These are phyloP conservation scores for Fusarium chuoi DNA, from an alignment of 2,329 filamentous ascomycete genomes.

Conservation along the genomic window DNA sequence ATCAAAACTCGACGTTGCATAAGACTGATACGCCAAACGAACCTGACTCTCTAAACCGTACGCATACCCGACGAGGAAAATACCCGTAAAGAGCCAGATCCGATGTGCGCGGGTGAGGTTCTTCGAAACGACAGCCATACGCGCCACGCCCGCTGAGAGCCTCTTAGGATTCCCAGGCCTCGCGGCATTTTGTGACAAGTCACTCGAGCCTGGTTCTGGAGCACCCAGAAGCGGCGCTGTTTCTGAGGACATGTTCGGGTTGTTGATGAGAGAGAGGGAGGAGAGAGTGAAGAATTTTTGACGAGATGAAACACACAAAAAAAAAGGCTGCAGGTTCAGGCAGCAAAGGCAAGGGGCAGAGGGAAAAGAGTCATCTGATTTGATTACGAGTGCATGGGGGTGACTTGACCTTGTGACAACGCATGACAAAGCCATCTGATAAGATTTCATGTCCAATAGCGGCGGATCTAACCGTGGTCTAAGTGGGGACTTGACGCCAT, in stretches of 20 bases:
- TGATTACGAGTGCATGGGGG: neutral
- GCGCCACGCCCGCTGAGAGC: conserved; percentile 57
- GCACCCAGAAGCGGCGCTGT: conserved; percentile 25
- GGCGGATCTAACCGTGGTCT: conserved; percentile 38
- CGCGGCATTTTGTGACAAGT: neutral
- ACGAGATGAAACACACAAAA: neutral
- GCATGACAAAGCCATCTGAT: conserved; percentile 38
- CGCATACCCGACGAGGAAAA: conserved; percentile 69
- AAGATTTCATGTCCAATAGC: conserved; percentile 40
- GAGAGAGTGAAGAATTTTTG: neutral
- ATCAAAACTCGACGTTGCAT: conserved; percentile 62
- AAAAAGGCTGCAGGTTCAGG: neutral
- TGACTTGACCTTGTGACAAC: conserved; percentile 29
- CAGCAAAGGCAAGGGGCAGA: neutral
- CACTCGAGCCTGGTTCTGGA: neutral
- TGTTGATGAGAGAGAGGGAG: neutral
- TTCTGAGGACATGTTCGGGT: conserved; percentile 17
- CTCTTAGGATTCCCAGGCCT: conserved; percentile 8
- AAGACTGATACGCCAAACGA: conserved; percentile 63
- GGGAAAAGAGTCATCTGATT: conserved; percentile 8
- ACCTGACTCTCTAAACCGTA: conserved; percentile 67
- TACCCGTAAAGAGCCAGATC: conserved; percentile 62
- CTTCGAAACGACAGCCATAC: conserved; percentile 61
- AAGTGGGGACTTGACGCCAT: conserved; percentile 24
- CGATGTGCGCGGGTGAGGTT: conserved; percentile 59